Percentiles rank a stretch among this genome's conserved stretches.
These are phyloP conservation scores for Oryza glaberrima DNA, from an alignment of 176 grass and related monocot genomes.

Conservation along the genomic window DNA sequence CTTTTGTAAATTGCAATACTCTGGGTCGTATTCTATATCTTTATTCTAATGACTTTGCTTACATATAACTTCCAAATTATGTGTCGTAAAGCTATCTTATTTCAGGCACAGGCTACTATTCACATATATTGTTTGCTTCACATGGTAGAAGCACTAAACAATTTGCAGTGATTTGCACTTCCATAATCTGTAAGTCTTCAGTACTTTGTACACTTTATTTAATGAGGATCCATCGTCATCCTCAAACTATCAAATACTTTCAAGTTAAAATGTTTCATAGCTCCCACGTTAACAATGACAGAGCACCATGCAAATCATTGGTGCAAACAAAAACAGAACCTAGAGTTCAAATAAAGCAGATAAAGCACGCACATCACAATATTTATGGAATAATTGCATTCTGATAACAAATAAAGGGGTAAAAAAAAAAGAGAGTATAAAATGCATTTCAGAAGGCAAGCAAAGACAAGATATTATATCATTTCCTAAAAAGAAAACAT, in stretches of 20 bases:
- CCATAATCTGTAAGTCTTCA: background rate
- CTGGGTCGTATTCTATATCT: background rate
- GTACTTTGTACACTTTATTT: slow-evolving; percentile 1
- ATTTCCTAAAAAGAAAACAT: slow-evolving; percentile 4
- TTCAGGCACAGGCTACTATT: slow-evolving; percentile 26
- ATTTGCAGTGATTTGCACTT: slow-evolving; percentile 17
- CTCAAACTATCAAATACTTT: slow-evolving; percentile 13
- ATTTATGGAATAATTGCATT: background rate
- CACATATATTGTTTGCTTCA: background rate
- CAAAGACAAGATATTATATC: background rate
- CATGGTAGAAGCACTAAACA: slow-evolving; percentile 5
- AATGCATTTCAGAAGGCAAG: background rate
- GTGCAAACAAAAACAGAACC: slow-evolving; percentile 2
- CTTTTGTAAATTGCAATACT: slow-evolving; percentile 24
- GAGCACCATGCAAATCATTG: background rate
- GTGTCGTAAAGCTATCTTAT: background rate
- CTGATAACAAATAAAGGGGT: background rate
- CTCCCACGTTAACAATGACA: slow-evolving; percentile 12
- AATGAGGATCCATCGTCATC: background rate
- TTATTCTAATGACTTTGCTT: background rate
- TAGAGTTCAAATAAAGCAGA: slow-evolving; percentile 11
- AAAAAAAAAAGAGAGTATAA: background rate
- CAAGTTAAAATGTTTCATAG: slow-evolving; percentile 4
- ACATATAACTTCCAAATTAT: slow-evolving; percentile 13
- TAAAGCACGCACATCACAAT: slow-evolving; percentile 1